Evolutionary conservation across 2,329 filamentous ascomycete genomes (phyloP).

Genomic region (Diaporthe helianthi): DNA sequence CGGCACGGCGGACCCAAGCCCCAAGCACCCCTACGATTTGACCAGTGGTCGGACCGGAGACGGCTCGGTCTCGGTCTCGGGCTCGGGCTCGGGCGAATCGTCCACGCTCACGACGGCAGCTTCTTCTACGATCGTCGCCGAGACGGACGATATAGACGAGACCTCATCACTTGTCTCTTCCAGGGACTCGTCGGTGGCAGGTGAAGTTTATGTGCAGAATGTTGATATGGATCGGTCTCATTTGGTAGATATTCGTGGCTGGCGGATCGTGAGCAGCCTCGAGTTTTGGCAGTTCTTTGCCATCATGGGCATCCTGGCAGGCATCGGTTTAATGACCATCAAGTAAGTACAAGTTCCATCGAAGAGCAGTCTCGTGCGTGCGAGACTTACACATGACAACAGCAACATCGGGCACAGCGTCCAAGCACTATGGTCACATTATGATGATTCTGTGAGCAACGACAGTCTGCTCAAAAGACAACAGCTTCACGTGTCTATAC

Average conservation of each 20-base stretch:
- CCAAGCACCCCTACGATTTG: constrained; percentile 27
- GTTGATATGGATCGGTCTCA: constrained; percentile 77
- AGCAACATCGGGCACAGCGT: constrained; percentile 95
- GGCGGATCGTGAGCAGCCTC: constrained; percentile 71
- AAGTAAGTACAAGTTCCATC: constrained; percentile 69
- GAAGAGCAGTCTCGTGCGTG: background rate
- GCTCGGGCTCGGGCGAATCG: constrained; percentile 15
- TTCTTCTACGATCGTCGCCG: constrained; percentile 35
- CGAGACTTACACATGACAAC: constrained; percentile 25
- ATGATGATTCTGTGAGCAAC: constrained; percentile 74
- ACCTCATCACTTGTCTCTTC: constrained; percentile 84
- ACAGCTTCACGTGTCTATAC: constrained; percentile 89
- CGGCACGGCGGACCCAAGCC: constrained; percentile 10
- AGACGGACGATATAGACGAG: constrained; percentile 67
- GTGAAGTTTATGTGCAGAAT: constrained; percentile 60
- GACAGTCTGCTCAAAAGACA: constrained; percentile 82
- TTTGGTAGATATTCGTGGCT: constrained; percentile 89
- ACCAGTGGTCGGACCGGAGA: constrained; percentile 33
- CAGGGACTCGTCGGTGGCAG: constrained; percentile 59
- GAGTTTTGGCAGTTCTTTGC: constrained; percentile 93
- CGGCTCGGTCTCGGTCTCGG: background rate
- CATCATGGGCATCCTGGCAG: constrained; percentile 88
- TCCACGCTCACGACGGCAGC: constrained; percentile 36
- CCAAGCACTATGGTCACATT: constrained; percentile 87
- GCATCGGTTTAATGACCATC: constrained; percentile 97